Conservation (phyloP, 2,329 filamentous ascomycete genomes). For the Talaromyces rugulosus region DNA sequence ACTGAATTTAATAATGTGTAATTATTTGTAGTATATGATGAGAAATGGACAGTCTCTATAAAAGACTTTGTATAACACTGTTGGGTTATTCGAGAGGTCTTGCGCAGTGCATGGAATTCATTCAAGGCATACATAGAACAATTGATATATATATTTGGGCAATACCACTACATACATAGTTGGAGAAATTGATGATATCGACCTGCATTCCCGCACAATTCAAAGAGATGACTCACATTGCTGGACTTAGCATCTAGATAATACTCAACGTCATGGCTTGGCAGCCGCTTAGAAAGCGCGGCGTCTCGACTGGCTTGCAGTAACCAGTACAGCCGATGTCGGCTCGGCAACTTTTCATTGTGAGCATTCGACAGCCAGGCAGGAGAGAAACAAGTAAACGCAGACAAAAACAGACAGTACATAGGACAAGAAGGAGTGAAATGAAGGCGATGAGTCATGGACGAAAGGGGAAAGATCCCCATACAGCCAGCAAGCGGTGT, state of each 20-base stretch:
- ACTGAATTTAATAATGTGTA: too few species aligned
- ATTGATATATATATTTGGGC: too few species aligned
- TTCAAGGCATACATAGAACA: too few species aligned
- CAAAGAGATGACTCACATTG: too few species aligned
- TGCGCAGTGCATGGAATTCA: too few species aligned
- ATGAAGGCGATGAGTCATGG: neutral
- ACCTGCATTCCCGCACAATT: too few species aligned
- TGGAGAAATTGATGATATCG: too few species aligned
- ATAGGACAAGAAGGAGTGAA: neutral
- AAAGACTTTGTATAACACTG: too few species aligned
- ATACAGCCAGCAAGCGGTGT: neutral
- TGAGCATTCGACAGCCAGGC: neutral
- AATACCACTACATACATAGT: too few species aligned
- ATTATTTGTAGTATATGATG: too few species aligned
- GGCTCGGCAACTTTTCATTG: neutral
- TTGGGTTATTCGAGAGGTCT: too few species aligned
- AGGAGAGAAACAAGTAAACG: neutral
- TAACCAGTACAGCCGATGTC: neutral
- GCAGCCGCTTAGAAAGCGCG: neutral
- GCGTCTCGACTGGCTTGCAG: neutral
- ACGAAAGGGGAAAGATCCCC: neutral
- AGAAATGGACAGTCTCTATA: too few species aligned
- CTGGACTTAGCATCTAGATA: neutral
- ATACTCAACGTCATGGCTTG: neutral
- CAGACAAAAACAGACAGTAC: neutral